Evolutionary conservation across 1,284 basidiomycete species (phyloP).

Genomic region (Fistulinella cinereoalba): DNA sequence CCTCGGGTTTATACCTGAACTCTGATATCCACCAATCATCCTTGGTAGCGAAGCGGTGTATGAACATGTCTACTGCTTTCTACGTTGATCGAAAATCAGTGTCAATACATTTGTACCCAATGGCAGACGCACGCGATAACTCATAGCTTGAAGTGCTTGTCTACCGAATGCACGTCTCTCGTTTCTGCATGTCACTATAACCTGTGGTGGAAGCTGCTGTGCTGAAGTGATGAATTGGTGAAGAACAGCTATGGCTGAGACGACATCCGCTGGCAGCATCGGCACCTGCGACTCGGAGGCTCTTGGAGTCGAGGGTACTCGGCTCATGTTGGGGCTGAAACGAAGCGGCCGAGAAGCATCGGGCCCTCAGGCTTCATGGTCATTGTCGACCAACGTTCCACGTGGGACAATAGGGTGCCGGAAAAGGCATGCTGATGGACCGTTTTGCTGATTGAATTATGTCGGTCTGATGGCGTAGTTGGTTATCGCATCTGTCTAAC

Average conservation of each 20-base stretch:
- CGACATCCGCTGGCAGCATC: constrained; percentile 26
- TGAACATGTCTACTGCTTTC: constrained; percentile 32
- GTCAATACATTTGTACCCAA: not conserved
- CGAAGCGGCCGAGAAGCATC: constrained; percentile 8
- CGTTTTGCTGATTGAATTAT: no score
- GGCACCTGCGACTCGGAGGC: constrained; percentile 24
- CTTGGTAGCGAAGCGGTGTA: constrained; percentile 34
- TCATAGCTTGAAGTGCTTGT: constrained; percentile 31
- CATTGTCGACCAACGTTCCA: no score
- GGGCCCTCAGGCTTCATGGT: not conserved
- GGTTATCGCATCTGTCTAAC: constrained; percentile 79
- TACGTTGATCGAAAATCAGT: constrained; percentile 13
- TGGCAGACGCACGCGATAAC: constrained; percentile 32
- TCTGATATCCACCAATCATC: constrained; percentile 37
- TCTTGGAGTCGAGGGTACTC: constrained; percentile 20
- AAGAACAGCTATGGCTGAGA: constrained; percentile 27
- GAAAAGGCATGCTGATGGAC: no score
- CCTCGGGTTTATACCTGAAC: constrained; percentile 32
- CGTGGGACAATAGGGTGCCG: no score
- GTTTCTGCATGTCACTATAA: constrained; percentile 32
- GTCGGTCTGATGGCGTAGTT: constrained; percentile 72
- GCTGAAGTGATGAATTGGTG: constrained; percentile 31
- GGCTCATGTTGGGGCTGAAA: constrained; percentile 24
- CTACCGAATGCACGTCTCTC: constrained; percentile 33
- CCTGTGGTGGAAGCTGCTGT: constrained; percentile 31